phyloP scores from a whole-genome alignment of 1,284 basidiomycete genomes.

The Coriolopsis trogii region DNA sequence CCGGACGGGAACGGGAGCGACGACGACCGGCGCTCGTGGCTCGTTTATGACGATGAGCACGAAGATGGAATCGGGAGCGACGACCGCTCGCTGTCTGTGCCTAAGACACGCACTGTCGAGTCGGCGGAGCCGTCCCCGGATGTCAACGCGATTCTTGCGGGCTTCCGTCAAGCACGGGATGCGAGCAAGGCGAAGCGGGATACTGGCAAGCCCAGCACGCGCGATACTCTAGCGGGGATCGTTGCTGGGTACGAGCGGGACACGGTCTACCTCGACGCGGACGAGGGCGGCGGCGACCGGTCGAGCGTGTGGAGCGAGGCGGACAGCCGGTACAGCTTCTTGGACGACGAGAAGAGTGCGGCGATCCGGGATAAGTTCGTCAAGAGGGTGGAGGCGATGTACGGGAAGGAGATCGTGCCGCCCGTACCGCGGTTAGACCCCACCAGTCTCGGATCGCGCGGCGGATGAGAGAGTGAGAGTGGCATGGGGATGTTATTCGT shows the following conservation, averaged over 20 bases:
- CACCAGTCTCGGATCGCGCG: slow-evolving; percentile 4
- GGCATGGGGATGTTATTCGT: background rate
- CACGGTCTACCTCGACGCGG: slow-evolving; percentile 26
- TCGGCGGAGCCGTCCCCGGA: slow-evolving; percentile 22
- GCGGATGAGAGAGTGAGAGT: background rate
- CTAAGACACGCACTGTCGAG: slow-evolving; percentile 16
- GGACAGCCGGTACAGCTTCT: slow-evolving; percentile 52
- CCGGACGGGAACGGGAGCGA: slow-evolving; percentile 6
- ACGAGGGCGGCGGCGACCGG: slow-evolving; percentile 37
- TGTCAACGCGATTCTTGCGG: slow-evolving; percentile 23
- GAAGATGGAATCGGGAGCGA: slow-evolving; percentile 12
- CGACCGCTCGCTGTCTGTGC: slow-evolving; percentile 14
- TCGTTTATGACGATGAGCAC: slow-evolving; percentile 26
- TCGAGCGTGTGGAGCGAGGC: slow-evolving; percentile 47
- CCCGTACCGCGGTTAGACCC: slow-evolving; percentile 47
- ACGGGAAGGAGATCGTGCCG: slow-evolving; percentile 41
- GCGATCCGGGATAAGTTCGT: slow-evolving; percentile 51
- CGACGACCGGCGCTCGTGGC: slow-evolving; percentile 25
- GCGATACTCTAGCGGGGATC: slow-evolving; percentile 22
- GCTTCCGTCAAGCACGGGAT: slow-evolving; percentile 18
- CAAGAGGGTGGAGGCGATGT: slow-evolving; percentile 53
- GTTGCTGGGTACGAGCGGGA: slow-evolving; percentile 21
- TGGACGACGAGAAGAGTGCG: slow-evolving; percentile 57
- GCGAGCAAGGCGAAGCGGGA: slow-evolving; percentile 6
- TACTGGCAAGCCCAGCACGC: slow-evolving; percentile 1